These are phyloP conservation scores for Paracamarosporium sp. DNA, from an alignment of 2,329 filamentous ascomycete genomes.

Conservation along the genomic window DNA sequence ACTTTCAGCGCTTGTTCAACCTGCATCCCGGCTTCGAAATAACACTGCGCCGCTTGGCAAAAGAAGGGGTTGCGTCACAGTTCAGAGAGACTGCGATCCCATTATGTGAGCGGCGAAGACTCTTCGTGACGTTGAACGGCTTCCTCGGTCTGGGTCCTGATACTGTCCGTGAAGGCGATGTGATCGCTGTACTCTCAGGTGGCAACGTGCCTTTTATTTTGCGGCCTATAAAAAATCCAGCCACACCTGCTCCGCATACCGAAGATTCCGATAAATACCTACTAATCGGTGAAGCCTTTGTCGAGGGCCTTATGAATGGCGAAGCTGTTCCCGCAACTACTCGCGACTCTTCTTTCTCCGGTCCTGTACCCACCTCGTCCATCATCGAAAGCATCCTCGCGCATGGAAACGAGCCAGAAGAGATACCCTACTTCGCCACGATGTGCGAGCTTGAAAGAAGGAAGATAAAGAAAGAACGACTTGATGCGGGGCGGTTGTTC, in stretches of 20 bases:
- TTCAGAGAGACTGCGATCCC: slow-evolving; percentile 5
- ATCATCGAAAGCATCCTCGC: neutral
- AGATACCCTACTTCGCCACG: neutral
- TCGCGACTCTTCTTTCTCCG: neutral
- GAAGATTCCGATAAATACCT: slow-evolving; percentile 1
- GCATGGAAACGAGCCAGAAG: neutral
- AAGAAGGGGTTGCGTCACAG: neutral
- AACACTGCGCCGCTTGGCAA: slow-evolving; percentile 1
- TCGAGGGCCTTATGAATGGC: slow-evolving; percentile 11
- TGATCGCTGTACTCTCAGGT: slow-evolving; percentile 9
- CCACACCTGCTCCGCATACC: neutral
- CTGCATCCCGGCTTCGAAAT: slow-evolving; percentile 1
- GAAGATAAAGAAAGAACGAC: neutral
- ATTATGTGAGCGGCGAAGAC: slow-evolving; percentile 4
- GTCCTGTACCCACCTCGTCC: neutral
- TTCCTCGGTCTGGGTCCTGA: slow-evolving; percentile 13
- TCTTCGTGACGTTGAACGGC: slow-evolving; percentile 14
- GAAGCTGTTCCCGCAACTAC: slow-evolving; percentile 5
- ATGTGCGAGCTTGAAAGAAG: neutral
- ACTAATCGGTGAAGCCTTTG: slow-evolving; percentile 14
- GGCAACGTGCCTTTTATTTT: slow-evolving; percentile 12
- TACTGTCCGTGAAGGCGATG: slow-evolving; percentile 9
- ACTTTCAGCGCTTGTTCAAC: neutral
- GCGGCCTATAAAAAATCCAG: neutral
- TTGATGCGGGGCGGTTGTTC: neutral